A percentile compares a stretch with the other conserved stretches of the same genome.
phyloP scores from a whole-genome alignment of 208 protist genomes.

The Leishmania gerbilli region DNA sequence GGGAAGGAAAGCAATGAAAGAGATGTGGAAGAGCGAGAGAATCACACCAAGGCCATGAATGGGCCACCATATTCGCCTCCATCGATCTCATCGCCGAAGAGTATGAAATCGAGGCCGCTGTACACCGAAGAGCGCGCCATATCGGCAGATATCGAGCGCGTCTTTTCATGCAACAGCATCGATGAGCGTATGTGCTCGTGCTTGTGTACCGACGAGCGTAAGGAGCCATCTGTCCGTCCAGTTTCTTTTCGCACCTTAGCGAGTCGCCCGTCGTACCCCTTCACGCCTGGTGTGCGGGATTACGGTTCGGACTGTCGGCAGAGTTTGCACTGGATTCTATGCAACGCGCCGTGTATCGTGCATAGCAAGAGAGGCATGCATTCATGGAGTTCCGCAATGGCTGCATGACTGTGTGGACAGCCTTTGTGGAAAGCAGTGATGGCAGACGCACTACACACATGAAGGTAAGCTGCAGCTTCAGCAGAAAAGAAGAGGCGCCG shows the following conservation, averaged over 20 bases:
- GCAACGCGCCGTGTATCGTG: background rate
- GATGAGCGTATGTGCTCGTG: background rate
- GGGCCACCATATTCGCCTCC: background rate
- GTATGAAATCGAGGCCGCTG: too few relatives aligned
- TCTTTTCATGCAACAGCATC: background rate
- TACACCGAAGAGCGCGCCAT: background rate
- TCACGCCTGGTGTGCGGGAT: background rate
- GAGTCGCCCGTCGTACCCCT: background rate
- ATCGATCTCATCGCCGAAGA: background rate
- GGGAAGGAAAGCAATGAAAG: background rate
- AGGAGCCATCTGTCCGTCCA: background rate
- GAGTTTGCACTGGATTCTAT: background rate
- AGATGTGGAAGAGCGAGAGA: background rate
- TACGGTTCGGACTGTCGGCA: background rate
- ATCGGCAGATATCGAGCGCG: background rate
- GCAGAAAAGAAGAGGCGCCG: background rate
- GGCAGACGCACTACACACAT: background rate
- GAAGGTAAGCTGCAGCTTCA: background rate
- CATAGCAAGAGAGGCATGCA: background rate
- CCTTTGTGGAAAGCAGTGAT: background rate
- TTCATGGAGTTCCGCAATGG: background rate
- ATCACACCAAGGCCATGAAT: background rate
- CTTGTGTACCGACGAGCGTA: background rate
- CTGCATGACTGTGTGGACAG: background rate
- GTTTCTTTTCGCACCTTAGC: background rate